Percentiles rank a stretch among this genome's conserved stretches.
These are phyloP conservation scores for Solanum chacoense DNA, from an alignment of 305 asterid genomes.

Conservation along the genomic window DNA sequence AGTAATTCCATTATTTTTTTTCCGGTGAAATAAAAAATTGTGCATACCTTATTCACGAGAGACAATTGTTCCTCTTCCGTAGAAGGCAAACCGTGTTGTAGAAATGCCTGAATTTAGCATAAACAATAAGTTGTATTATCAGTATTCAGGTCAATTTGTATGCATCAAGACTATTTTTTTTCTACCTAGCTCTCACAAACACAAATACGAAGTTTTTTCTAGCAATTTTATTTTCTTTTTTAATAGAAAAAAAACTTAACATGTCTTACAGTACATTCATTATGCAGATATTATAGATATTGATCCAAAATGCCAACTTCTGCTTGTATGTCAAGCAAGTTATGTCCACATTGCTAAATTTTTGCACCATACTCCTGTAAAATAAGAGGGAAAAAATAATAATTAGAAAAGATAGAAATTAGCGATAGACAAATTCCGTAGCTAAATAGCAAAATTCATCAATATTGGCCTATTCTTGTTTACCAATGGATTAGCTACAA, in stretches of 20 bases:
- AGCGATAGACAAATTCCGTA: neutral
- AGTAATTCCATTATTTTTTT: neutral
- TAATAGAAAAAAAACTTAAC: neutral
- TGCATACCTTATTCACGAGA: slow-evolving; percentile 57
- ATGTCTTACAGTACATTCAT: slow-evolving; percentile 64
- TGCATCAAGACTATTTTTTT: neutral
- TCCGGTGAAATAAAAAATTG: neutral
- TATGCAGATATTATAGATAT: slow-evolving; percentile 67
- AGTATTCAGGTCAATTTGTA: neutral
- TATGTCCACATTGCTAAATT: slow-evolving; percentile 47
- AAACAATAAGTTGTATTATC: neutral
- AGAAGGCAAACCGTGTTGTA: slow-evolving; percentile 70
- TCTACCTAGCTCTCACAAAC: neutral
- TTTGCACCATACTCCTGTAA: slow-evolving; percentile 62
- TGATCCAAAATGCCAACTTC: slow-evolving; percentile 93
- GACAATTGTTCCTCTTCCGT: slow-evolving; percentile 50
- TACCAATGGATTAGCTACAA: neutral
- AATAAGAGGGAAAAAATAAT: neutral
- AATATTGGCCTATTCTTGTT: neutral
- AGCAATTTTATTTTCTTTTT: neutral
- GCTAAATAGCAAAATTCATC: neutral
- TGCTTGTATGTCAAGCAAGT: slow-evolving; percentile 68
- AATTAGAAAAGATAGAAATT: neutral
- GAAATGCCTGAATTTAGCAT: slow-evolving; percentile 47
- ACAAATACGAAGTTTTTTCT: neutral